A percentile compares a stretch with the other conserved stretches of the same genome.
These are phyloP conservation scores for Fonsecaea monophora DNA, from an alignment of 2,329 filamentous ascomycete genomes.

Conservation along the genomic window DNA sequence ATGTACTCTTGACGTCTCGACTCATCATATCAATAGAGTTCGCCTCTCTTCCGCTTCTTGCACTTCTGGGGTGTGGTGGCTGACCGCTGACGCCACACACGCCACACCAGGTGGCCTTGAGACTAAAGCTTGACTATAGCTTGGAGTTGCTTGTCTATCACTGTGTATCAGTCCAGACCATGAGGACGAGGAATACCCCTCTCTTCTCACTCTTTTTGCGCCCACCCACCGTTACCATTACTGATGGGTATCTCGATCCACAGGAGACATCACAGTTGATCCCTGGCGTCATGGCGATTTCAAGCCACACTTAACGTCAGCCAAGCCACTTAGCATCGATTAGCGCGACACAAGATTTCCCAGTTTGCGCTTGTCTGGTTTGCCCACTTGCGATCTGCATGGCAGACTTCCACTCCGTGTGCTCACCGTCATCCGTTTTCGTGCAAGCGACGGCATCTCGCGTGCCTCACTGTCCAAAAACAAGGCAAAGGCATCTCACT, in stretches of 20 bases:
- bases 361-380: neutral
- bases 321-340: constrained; percentile 9
- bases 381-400: constrained; percentile 12
- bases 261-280: neutral
- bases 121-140: neutral
- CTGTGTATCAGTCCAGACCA: neutral
- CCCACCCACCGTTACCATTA: neutral
- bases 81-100: neutral
- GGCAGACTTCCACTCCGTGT: constrained; percentile 1
- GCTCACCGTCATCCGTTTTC: constrained; percentile 11
- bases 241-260: constrained; percentile 4
- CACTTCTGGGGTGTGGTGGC: neutral
- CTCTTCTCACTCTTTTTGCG: neutral
- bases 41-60: neutral
- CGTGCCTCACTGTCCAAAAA: constrained; percentile 5
- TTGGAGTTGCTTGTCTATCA: neutral
- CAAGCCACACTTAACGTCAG: constrained; percentile 22
- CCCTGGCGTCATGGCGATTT: constrained; percentile 1
- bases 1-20: constrained; percentile 16
- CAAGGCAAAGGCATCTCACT: constrained; percentile 11
- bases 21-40: constrained; percentile 13
- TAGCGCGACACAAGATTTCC: constrained; percentile 10
- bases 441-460: constrained; percentile 6
- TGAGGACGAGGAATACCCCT: neutral
- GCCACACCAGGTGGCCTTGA: neutral